These are phyloP conservation scores for Ophidiomyces ophidiicola DNA, from an alignment of 2,329 filamentous ascomycete species.

Conservation along the genomic window DNA sequence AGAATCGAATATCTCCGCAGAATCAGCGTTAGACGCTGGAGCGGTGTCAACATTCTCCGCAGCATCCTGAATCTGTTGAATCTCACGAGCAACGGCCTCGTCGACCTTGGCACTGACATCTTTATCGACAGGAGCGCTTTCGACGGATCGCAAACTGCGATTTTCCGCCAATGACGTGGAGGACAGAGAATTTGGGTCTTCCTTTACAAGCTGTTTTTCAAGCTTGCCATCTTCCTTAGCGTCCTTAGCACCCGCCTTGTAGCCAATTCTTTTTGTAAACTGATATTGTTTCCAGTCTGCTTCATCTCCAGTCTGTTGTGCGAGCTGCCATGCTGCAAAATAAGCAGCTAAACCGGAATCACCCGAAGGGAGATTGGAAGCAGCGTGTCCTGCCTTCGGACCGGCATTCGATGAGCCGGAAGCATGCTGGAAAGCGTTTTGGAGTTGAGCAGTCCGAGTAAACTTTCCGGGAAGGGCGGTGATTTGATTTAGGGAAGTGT, in stretches of 20 bases:
- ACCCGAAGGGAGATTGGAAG: constrained; percentile 36
- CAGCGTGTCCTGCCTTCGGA: constrained; percentile 46
- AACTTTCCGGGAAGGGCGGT: constrained; percentile 40
- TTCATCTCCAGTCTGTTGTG: constrained; percentile 55
- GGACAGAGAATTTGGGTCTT: constrained; percentile 13
- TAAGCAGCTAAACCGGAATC: constrained; percentile 74
- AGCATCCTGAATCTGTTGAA: constrained; percentile 46
- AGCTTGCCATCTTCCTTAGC: constrained; percentile 21
- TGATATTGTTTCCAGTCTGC: constrained; percentile 88
- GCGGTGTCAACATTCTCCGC: constrained; percentile 34
- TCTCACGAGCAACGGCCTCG: constrained; percentile 69
- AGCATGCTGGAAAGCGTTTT: constrained; percentile 60
- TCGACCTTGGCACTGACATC: constrained; percentile 63
- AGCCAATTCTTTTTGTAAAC: constrained; percentile 77
- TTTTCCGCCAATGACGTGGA: constrained; percentile 46
- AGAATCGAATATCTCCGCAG: constrained; percentile 14
- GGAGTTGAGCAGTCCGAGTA: constrained; percentile 51
- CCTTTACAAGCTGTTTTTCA: constrained; percentile 14
- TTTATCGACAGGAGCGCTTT: constrained; percentile 37
- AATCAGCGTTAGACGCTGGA: constrained; percentile 21
- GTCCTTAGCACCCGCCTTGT: constrained; percentile 50
- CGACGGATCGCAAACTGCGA: constrained; percentile 48
- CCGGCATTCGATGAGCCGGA: constrained; percentile 38
- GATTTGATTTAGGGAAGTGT: constrained; percentile 44
- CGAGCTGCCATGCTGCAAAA: constrained; percentile 77